These are phyloP conservation scores for Sideroxylon spinosum DNA, from an alignment of 179 eudicot species.

Conservation along the genomic window DNA sequence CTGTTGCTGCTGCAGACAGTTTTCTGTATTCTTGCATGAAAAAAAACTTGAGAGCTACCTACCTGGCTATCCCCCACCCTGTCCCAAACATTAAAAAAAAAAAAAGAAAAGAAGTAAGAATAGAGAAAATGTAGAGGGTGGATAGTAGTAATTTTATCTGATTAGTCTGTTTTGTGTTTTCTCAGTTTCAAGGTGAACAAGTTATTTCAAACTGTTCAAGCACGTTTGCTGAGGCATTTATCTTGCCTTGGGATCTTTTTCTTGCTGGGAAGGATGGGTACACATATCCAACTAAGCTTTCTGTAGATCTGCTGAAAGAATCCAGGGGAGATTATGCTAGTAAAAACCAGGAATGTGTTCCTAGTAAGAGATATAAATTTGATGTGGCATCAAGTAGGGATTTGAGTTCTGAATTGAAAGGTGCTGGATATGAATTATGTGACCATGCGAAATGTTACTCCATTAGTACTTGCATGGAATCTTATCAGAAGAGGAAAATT, in stretches of 20 bases:
- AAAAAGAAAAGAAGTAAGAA: too few relatives aligned
- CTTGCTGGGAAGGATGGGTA: conserved; percentile 28
- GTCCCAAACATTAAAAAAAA: background rate
- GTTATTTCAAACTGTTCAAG: conserved; percentile 35
- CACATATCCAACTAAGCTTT: conserved; percentile 15
- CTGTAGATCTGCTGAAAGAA: conserved; percentile 25
- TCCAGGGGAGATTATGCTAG: conserved; percentile 16
- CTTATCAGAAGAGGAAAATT: conserved; percentile 24
- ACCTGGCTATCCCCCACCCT: background rate
- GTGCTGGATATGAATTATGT: conserved; percentile 25
- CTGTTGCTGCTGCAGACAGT: background rate
- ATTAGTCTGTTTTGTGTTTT: background rate
- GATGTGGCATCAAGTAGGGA: conserved; percentile 21
- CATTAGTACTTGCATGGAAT: conserved; percentile 24
- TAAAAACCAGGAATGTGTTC: conserved; percentile 21
- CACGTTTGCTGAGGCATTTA: conserved; percentile 65
- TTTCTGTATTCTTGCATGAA: background rate
- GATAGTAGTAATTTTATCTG: background rate
- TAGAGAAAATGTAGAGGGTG: background rate
- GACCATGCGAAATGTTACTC: conserved; percentile 16
- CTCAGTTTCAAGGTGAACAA: conserved; percentile 53
- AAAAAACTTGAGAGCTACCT: too few relatives aligned
- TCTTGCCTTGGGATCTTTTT: conserved; percentile 72
- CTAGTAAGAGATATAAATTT: conserved; percentile 57
- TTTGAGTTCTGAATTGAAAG: conserved; percentile 6